Evolutionary conservation across 441 rosid species (phyloP), one percentile per base, ranked within the genome.

Genomic region (Biscutella laevigata): DNA sequence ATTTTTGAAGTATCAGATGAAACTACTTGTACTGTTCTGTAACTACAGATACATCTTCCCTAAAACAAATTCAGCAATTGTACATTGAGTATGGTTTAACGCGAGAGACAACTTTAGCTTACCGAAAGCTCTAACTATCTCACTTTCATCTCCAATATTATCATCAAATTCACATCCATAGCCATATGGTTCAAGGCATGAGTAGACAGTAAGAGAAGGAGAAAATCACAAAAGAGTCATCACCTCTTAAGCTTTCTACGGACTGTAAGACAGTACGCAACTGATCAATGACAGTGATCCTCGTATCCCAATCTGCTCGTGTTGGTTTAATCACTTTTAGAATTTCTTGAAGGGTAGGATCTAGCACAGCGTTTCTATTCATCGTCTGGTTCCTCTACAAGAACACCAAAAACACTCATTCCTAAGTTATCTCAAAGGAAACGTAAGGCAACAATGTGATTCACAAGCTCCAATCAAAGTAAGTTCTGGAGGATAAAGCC

Each of bases 241-340:
- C 7, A 88, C 98, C 98, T 82, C 86, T 77, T 50, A 87, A 65
- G 62, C 78, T 76, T 46, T 80, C 86, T 34, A 87, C 57, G 6
- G 96, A 77, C 24, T 30, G 61, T 57, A 87, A 71, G 27, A 74
- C 74, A 10, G 53, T 59, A 30, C 67, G 72, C 66, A 91, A 54
- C 43, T 88, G 91, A 45, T 69, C 56, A 16, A 91, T 70, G 57
- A 91, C 62, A 26, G 20, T 61, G 16, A 17, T 41, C 47, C 95
- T 72, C 1, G 35, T 66, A 21, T 11, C 70, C 84, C 78, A 71
- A 63, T 88, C 91, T 22, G 71, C 77, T 16, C 65, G 67, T 34
- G 62, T 38, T 20, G 98, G 98, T 42, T 63, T 66, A 66, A 91
- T 53, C 41, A 72, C 80, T 17, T 55, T 62, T 55, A 91, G 88